These are phyloP conservation scores for Strobilomyces echinocephalus DNA, from an alignment of 768 basidiomycete genomes.

Conservation along the genomic window DNA sequence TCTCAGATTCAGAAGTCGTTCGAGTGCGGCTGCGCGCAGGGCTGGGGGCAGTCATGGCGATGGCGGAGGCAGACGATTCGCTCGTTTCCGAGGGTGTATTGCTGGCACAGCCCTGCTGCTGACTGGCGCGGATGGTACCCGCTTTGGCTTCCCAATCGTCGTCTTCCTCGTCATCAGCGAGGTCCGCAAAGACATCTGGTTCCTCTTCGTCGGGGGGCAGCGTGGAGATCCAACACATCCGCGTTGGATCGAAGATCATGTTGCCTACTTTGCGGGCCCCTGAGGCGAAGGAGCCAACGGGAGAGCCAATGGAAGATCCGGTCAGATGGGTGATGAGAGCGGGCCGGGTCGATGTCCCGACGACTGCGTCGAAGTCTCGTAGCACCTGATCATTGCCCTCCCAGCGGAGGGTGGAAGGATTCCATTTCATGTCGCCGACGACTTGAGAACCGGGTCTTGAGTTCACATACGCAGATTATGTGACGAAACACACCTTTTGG, in stretches of 20 bases:
- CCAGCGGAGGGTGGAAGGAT: slow-evolving; percentile 85
- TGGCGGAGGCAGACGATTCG: slow-evolving; percentile 21
- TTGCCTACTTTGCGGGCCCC: slow-evolving; percentile 91
- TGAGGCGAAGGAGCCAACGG: slow-evolving; percentile 65
- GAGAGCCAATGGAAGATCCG: slow-evolving; percentile 80
- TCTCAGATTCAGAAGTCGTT: slow-evolving; percentile 70
- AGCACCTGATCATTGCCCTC: slow-evolving; percentile 94
- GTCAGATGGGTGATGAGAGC: slow-evolving; percentile 94
- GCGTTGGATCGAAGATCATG: slow-evolving; percentile 94
- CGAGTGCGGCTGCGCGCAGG: slow-evolving; percentile 60
- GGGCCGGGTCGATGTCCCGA: slow-evolving; percentile 81
- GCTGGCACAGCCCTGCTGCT: slow-evolving; percentile 36
- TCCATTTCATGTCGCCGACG: slow-evolving; percentile 97
- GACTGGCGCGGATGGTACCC: slow-evolving; percentile 71
- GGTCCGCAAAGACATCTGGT: slow-evolving; percentile 90
- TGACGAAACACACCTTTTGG: slow-evolving; percentile 61
- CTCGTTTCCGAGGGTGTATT: slow-evolving; percentile 26
- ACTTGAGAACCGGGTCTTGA: slow-evolving; percentile 44
- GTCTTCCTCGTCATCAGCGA: slow-evolving; percentile 85
- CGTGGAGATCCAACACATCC: slow-evolving; percentile 94
- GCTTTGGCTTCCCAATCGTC: slow-evolving; percentile 68
- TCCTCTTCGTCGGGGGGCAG: slow-evolving; percentile 86
- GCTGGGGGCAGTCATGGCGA: slow-evolving; percentile 45
- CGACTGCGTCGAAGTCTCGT: slow-evolving; percentile 80
- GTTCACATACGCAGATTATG: slow-evolving; percentile 5